These are phyloP conservation scores for Choiromyces venosus DNA, from an alignment of 495 filamentous ascomycete species.

Conservation along the genomic window DNA sequence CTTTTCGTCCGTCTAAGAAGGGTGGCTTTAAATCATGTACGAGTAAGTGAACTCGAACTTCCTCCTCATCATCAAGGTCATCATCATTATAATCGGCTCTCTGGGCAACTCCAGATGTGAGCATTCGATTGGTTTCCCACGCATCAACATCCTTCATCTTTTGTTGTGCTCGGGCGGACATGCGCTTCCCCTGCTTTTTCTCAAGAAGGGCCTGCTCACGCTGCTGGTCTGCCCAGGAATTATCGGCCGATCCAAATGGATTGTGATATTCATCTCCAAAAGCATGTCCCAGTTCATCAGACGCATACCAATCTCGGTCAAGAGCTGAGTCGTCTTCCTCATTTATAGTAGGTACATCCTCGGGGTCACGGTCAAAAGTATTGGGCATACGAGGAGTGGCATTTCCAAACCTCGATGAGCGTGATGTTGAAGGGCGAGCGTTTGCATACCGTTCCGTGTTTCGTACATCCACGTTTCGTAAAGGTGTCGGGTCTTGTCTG, in stretches of 20 bases:
- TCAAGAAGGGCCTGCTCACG: slow-evolving; percentile 64
- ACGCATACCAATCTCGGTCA: slow-evolving; percentile 84
- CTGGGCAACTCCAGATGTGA: slow-evolving; percentile 92
- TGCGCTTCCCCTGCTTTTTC: slow-evolving; percentile 64
- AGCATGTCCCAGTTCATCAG: slow-evolving; percentile 69
- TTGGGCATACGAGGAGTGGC: slow-evolving; percentile 39
- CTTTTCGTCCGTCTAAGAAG: slow-evolving; percentile 86
- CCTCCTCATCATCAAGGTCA: slow-evolving; percentile 87
- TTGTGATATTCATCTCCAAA: slow-evolving; percentile 73
- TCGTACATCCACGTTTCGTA: slow-evolving; percentile 16
- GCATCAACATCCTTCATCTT: slow-evolving; percentile 92
- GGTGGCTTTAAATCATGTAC: slow-evolving; percentile 93
- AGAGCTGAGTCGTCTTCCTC: slow-evolving; percentile 55
- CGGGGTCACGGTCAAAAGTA: slow-evolving; percentile 34
- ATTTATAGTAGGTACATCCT: slow-evolving; percentile 18
- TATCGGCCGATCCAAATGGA: slow-evolving; percentile 61
- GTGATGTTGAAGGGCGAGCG: slow-evolving; percentile 38
- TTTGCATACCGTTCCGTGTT: slow-evolving; percentile 30
- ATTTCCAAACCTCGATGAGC: slow-evolving; percentile 29
- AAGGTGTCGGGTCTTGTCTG: slow-evolving; percentile 38
- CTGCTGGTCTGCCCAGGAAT: slow-evolving; percentile 64
- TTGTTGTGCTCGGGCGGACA: slow-evolving; percentile 67
- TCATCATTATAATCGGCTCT: slow-evolving; percentile 71
- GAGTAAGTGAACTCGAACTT: slow-evolving; percentile 80
- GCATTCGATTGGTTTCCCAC: slow-evolving; percentile 98